These are phyloP conservation scores for Aspergillus conjunctus DNA, from an alignment of 495 filamentous ascomycete genomes.

Conservation along the genomic window DNA sequence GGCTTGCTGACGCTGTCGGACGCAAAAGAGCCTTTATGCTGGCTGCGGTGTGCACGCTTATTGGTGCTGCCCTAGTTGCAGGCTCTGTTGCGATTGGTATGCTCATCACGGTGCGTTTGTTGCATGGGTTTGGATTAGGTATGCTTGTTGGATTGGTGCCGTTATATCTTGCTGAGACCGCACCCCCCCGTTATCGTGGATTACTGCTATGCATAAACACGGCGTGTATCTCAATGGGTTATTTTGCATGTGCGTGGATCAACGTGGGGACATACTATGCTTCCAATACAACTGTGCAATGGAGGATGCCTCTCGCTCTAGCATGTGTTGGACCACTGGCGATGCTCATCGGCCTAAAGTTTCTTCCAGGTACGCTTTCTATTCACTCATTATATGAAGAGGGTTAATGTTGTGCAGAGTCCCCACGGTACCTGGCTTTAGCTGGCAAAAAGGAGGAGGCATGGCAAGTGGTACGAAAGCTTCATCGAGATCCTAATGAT, in stretches of 20 bases:
- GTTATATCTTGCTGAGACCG: slow-evolving; percentile 1
- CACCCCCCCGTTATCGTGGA: background rate
- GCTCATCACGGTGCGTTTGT: background rate
- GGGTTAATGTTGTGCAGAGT: too few species aligned
- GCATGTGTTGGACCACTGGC: slow-evolving; percentile 1
- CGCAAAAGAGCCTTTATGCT: slow-evolving; percentile 2
- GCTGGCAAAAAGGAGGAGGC: background rate
- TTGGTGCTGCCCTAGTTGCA: background rate
- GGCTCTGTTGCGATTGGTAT: background rate
- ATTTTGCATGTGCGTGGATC: slow-evolving; percentile 3
- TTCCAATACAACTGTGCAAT: background rate
- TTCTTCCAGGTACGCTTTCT: background rate
- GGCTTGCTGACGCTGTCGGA: background rate
- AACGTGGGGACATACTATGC: background rate
- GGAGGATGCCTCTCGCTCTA: slow-evolving; percentile 4
- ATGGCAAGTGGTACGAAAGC: background rate
- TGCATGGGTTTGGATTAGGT: slow-evolving; percentile 1
- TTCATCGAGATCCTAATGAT: background rate
- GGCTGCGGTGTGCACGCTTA: background rate
- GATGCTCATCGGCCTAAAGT: background rate
- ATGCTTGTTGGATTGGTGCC: slow-evolving; percentile 1
- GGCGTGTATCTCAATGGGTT: background rate
- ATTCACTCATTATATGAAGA: too few species aligned
- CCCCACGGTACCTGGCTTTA: background rate
- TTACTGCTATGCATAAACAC: slow-evolving; percentile 4